A percentile compares a stretch with the other conserved stretches of the same genome.
phyloP scores from a whole-genome alignment of 2,329 filamentous ascomycete genomes.

The Thielaviopsis populi region DNA sequence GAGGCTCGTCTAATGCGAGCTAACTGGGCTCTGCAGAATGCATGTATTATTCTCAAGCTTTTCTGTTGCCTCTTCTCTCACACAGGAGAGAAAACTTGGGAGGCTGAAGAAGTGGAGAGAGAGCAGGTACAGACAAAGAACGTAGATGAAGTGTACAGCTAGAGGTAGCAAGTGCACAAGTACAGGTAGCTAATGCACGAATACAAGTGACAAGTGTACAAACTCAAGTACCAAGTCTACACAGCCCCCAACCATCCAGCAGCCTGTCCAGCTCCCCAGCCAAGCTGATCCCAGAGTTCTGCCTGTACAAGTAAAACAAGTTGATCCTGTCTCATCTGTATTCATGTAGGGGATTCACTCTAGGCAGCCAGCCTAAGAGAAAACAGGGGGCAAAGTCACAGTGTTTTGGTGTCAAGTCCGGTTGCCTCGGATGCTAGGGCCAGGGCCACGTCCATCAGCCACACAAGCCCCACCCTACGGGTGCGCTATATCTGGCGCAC shows the following conservation, averaged over 20 bases:
- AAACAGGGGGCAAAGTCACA: not conserved
- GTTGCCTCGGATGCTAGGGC: not conserved
- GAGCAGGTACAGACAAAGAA: not conserved
- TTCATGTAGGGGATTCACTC: not conserved
- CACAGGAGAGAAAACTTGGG: not conserved
- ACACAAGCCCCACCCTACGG: not conserved
- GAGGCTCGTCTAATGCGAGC: not conserved
- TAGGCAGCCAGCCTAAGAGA: not conserved
- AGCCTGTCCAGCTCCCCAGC: no score
- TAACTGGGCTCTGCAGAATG: not conserved
- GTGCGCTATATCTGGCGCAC: not conserved
- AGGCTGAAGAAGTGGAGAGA: not conserved
- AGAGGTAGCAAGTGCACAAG: no score
- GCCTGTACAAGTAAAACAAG: not conserved
- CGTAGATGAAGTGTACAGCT: no score
- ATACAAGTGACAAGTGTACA: no score
- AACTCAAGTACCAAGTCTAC: no score
- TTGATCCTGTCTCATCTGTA: no score
- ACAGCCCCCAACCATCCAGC: no score
- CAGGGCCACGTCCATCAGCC: not conserved
- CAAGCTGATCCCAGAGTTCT: no score
- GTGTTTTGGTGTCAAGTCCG: not conserved
- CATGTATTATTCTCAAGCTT: not conserved
- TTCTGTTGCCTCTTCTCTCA: not conserved
- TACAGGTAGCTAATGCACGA: no score